Conservation (phyloP, 1,139 yeast genomes). For the Pichia sp. region DNA sequence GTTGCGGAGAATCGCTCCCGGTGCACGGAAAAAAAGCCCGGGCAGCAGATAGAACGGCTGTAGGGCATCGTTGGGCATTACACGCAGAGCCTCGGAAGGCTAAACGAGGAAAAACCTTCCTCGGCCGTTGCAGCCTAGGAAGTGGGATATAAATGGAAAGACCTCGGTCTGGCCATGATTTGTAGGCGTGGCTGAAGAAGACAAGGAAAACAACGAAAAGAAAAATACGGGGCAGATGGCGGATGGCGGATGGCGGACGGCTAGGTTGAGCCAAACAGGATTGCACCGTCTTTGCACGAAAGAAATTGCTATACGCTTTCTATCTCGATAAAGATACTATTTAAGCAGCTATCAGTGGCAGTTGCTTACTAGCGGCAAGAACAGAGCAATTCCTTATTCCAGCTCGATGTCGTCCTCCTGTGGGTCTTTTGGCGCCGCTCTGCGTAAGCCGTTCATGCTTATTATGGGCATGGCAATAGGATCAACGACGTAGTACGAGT, state of each 20-base stretch:
- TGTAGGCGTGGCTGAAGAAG: neutral
- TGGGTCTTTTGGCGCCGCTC: neutral
- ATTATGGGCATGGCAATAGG: slow-evolving; percentile 16
- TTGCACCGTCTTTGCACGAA: too few relatives aligned
- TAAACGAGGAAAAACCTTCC: neutral
- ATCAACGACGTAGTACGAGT: slow-evolving; percentile 37
- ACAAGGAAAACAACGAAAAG: neutral
- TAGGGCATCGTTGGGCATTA: neutral
- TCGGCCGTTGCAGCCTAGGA: neutral
- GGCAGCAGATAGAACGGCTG: neutral
- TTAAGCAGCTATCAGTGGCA: too few relatives aligned
- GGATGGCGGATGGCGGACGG: too few relatives aligned
- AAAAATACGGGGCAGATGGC: too few relatives aligned
- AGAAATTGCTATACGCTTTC: too few relatives aligned
- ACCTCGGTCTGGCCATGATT: neutral
- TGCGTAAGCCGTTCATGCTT: neutral
- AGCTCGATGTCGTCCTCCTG: neutral
- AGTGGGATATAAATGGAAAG: neutral
- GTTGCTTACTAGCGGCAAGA: too few relatives aligned
- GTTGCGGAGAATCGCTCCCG: neutral
- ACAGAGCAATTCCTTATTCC: neutral
- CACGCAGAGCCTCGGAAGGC: neutral
- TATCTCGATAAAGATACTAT: too few relatives aligned
- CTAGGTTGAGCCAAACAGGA: too few relatives aligned
- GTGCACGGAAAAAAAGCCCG: neutral